A percentile compares a stretch with the other conserved stretches of the same genome.
These are phyloP conservation scores for Albifimbria verrucaria DNA, from an alignment of 2,329 filamentous ascomycete species.

Conservation along the genomic window DNA sequence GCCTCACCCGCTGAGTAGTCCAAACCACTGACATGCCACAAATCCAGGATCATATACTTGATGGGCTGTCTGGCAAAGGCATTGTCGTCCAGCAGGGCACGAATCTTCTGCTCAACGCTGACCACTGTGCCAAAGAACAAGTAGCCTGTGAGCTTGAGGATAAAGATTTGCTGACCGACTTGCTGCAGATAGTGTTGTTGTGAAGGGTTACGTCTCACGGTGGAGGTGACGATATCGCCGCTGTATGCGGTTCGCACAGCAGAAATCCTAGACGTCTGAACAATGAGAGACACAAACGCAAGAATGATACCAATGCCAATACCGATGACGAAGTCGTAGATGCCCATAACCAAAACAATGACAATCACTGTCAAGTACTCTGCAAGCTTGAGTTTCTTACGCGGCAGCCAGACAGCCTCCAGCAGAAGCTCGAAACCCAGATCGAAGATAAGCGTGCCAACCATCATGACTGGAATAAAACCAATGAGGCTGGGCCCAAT, in stretches of 20 bases:
- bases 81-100: slow-evolving; percentile 77
- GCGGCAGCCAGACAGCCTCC: slow-evolving; percentile 85
- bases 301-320: slow-evolving; percentile 89
- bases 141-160: slow-evolving; percentile 89
- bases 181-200: slow-evolving; percentile 84
- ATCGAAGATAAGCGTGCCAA: slow-evolving; percentile 91
- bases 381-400: slow-evolving; percentile 79
- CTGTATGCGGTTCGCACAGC: slow-evolving; percentile 89
- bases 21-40: slow-evolving; percentile 84
- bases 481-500: slow-evolving; percentile 86
- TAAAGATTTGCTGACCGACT: slow-evolving; percentile 82
- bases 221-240: slow-evolving; percentile 85
- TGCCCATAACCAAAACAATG: slow-evolving; percentile 93
- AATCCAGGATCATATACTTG: slow-evolving; percentile 83
- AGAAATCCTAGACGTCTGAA: slow-evolving; percentile 86
- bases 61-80: slow-evolving; percentile 76
- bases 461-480: slow-evolving; percentile 94
- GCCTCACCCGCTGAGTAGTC: slow-evolving; percentile 97
- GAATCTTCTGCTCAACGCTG: slow-evolving; percentile 85
- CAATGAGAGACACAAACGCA: slow-evolving; percentile 85
- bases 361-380: slow-evolving; percentile 88
- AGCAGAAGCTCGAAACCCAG: slow-evolving; percentile 88
- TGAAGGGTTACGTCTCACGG: slow-evolving; percentile 84
- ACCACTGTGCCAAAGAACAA: slow-evolving; percentile 99
- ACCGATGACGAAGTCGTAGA: slow-evolving; percentile 93